These are phyloP conservation scores for Friedmanniomyces endolithicus DNA, from an alignment of 495 filamentous ascomycete genomes.

Conservation along the genomic window DNA sequence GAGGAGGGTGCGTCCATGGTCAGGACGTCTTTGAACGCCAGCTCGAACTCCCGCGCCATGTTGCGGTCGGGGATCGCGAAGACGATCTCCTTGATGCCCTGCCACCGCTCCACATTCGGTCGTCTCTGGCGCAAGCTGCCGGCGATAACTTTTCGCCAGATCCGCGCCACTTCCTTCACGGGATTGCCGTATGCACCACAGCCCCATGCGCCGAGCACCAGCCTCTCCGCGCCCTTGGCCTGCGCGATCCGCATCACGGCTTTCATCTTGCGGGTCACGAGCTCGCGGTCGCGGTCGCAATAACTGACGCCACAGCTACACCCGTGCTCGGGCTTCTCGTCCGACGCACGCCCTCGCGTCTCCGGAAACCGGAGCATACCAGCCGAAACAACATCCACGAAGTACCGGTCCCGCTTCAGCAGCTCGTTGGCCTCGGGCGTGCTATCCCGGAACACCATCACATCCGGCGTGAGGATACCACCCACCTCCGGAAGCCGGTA, in stretches of 20 bases:
- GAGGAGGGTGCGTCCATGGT: constrained; percentile 5
- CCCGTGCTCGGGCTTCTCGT: constrained; percentile 11
- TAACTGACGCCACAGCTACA: constrained; percentile 28
- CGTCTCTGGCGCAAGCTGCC: constrained; percentile 13
- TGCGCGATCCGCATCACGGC: constrained; percentile 28
- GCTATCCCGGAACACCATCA: constrained; percentile 27
- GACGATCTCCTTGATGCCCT: constrained; percentile 34
- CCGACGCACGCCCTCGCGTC: constrained; percentile 8
- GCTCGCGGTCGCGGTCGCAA: constrained; percentile 21
- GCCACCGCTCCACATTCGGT: constrained; percentile 22
- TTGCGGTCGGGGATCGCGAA: constrained; percentile 35
- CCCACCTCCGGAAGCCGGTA: constrained; percentile 30
- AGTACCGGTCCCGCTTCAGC: constrained; percentile 21
- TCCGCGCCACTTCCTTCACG: constrained; percentile 25
- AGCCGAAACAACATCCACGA: constrained; percentile 29
- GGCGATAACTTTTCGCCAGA: constrained; percentile 28
- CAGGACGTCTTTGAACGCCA: constrained; percentile 20
- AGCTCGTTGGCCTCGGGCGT: constrained; percentile 21
- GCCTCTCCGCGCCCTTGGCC: constrained; percentile 19
- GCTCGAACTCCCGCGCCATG: constrained; percentile 27
- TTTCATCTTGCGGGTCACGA: constrained; percentile 26
- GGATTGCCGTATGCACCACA: constrained; percentile 32
- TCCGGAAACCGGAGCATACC: constrained; percentile 28
- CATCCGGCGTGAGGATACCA: constrained; percentile 24
- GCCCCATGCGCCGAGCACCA: constrained; percentile 33